Percentiles rank a stretch among this genome's conserved stretches.
These are phyloP conservation scores for Heliamphora pulchella DNA, from an alignment of 179 eudicot species.

Conservation along the genomic window DNA sequence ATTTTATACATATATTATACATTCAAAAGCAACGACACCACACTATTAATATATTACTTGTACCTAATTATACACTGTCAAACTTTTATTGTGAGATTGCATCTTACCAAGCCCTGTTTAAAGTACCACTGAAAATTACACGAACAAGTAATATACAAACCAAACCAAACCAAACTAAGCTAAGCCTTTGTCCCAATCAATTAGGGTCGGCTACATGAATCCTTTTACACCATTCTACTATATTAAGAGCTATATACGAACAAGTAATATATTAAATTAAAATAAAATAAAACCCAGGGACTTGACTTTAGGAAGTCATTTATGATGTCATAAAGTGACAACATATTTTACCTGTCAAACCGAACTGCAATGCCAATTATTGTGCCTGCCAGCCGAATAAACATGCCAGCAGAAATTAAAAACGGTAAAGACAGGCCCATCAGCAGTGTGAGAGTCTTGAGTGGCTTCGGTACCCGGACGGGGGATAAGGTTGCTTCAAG, in stretches of 20 bases:
- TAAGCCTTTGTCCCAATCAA: too few relatives aligned
- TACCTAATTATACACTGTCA: neutral
- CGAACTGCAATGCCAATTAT: conserved; percentile 73
- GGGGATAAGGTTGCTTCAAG: conserved; percentile 96
- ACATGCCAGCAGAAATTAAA: conserved; percentile 67
- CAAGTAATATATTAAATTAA: neutral
- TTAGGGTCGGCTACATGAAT: too few relatives aligned
- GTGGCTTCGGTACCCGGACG: conserved; percentile 69
- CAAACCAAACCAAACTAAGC: too few relatives aligned
- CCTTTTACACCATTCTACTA: too few relatives aligned
- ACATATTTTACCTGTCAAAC: conserved; percentile 54
- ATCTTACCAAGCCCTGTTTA: conserved; percentile 2
- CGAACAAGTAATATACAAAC: neutral
- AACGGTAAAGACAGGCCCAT: conserved; percentile 66
- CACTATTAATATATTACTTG: neutral
- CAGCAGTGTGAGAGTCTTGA: conserved; percentile 70
- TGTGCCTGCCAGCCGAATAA: conserved; percentile 51
- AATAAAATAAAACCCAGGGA: neutral
- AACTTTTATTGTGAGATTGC: neutral
- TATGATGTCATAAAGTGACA: neutral
- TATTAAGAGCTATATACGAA: neutral
- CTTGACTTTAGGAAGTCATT: neutral
- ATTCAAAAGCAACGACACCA: neutral
- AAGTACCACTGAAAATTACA: neutral
- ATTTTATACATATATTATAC: neutral